Base-by-base conservation (phyloP, 1,284 basidiomycete genomes). In the Ceratobasidium sp. region DNA sequence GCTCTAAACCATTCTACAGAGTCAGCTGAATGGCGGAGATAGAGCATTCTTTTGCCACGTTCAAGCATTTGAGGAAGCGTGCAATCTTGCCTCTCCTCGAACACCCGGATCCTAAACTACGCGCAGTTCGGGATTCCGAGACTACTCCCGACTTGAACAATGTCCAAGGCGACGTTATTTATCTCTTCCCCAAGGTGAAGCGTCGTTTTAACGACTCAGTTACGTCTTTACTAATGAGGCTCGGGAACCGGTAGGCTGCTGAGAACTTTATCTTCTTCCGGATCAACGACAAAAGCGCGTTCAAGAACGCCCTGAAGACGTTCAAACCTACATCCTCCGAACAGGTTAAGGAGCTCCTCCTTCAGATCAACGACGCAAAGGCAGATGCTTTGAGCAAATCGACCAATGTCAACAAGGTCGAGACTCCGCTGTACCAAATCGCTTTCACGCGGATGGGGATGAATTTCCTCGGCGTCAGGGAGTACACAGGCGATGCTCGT, bases 251-350 rank as follows among this genome's bases (percentile, higher is more conserved):
- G 7, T 54, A 68, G 65, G 16, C 2, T 13, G 46, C 29, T 48
- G 65, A 68, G 37, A 34, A 68, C 29, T 68, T 68, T 49, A 29
- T 68, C 24, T 68, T 68, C 34, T 68, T 68, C 48, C n/a, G 24
- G 11, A 31, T 68, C 46, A 22, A 5, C 27, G 46, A 68, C 22
- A 9, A 7, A 2, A 4, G 6, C 13, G 2, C 31, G n/a, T 68
- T 49, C 19, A 51, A 54, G 49, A 34, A 34, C 27, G 22, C n/a
- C 3, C 24, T 51, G 5, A 54, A 29, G 31, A 48, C 8, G 9
- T 54, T 49, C 51, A 51, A 49, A 31, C 65, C 48, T 24, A 68
- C 51, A n/a, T 22, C 48, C 51, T 68, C 41, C 5, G 37, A 14
- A 5, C 39, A 64, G 7, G 62, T 64, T 8, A 16, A 14, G 19